A percentile compares a stretch with the other conserved stretches of the same genome.
phyloP scores from a whole-genome alignment of 1,139 yeast genomes.

The Debaryomyces udenii region DNA sequence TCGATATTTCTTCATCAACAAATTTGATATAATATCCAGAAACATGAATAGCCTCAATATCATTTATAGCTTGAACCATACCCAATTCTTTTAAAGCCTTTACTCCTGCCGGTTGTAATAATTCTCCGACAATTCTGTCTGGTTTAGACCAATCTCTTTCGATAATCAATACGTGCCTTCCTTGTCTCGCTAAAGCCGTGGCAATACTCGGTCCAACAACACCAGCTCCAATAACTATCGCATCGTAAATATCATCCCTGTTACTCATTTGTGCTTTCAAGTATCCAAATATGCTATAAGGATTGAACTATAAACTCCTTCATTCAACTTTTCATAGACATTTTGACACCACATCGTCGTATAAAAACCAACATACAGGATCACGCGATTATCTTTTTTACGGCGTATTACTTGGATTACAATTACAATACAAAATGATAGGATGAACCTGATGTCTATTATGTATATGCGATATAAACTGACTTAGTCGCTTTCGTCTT shows the following conservation, averaged over 20 bases:
- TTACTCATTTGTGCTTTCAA: constrained; percentile 9
- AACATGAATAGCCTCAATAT: constrained; percentile 77
- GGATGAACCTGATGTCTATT: constrained; percentile 2
- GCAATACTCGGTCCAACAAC: constrained; percentile 95
- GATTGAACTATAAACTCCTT: too few species aligned
- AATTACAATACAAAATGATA: background rate
- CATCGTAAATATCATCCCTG: constrained; percentile 48
- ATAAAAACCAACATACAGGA: constrained; percentile 6
- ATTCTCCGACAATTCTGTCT: constrained; percentile 95
- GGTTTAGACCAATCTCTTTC: constrained; percentile 94
- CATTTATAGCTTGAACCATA: constrained; percentile 75
- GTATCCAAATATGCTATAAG: background rate
- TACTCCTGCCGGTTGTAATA: constrained; percentile 94
- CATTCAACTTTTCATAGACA: too few species aligned
- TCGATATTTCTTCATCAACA: constrained; percentile 54
- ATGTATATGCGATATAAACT: constrained; percentile 3
- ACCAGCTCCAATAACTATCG: constrained; percentile 88
- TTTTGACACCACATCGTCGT: constrained; percentile 8
- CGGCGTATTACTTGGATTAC: too few species aligned
- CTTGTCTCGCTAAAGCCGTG: constrained; percentile 86
- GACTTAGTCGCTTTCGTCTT: constrained; percentile 17
- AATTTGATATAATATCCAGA: constrained; percentile 81
- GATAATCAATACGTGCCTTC: constrained; percentile 70
- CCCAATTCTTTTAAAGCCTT: constrained; percentile 81
- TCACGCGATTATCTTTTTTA: background rate